A percentile compares a stretch with the other conserved stretches of the same genome.
These are phyloP conservation scores for Macrophomina tecta DNA, from an alignment of 2,329 filamentous ascomycete species.

Conservation along the genomic window DNA sequence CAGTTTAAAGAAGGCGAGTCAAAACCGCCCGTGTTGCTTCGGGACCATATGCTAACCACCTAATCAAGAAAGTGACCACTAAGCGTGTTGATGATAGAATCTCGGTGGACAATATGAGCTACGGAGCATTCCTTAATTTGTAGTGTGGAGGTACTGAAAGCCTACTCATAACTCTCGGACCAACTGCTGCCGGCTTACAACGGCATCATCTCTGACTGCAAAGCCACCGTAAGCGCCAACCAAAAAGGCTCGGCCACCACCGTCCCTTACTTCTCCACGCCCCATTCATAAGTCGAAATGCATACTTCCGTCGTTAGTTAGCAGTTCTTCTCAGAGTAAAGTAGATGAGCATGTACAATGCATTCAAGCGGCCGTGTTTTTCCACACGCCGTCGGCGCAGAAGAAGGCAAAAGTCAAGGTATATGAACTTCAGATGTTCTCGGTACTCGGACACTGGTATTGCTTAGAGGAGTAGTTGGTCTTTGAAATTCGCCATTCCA, in stretches of 20 bases:
- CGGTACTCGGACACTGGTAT: too few relatives aligned
- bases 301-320: neutral
- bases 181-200: slow-evolving; percentile 39
- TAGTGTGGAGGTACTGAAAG: slow-evolving; percentile 53
- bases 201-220: slow-evolving; percentile 32
- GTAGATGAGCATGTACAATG: too few relatives aligned
- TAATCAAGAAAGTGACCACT: slow-evolving; percentile 57
- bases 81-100: slow-evolving; percentile 74
- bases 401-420: too few relatives aligned
- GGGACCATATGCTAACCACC: too few relatives aligned
- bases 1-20: slow-evolving; percentile 60
- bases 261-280: slow-evolving; percentile 6
- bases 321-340: too few relatives aligned
- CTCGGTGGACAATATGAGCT: slow-evolving; percentile 28
- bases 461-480: too few relatives aligned
- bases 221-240: slow-evolving; percentile 30
- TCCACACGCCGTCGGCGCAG: too few relatives aligned
- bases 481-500: neutral
- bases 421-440: too few relatives aligned
- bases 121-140: slow-evolving; percentile 51
- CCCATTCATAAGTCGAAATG: too few relatives aligned
- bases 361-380: too few relatives aligned
- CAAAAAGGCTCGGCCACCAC: slow-evolving; percentile 28
- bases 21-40: slow-evolving; percentile 29
- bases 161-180: slow-evolving; percentile 50